Evolutionary conservation across 345 rosid species (phyloP).

Genomic region (Eutrema heterophyllum): DNA sequence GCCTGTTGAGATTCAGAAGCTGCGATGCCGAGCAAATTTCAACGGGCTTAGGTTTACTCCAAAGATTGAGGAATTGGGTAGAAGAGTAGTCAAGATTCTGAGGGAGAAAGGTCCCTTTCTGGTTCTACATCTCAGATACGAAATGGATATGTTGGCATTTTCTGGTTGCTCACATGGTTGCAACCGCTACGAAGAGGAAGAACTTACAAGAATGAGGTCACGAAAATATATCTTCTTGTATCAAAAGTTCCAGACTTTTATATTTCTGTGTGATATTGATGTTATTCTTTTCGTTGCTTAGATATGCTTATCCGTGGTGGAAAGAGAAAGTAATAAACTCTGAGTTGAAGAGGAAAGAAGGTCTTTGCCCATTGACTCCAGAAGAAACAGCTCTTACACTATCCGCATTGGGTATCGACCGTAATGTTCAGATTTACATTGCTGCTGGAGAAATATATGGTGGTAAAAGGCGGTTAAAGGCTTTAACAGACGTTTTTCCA

Average conservation of each 20-base stretch:
- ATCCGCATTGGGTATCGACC: conserved; percentile 69
- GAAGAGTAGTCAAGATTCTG: conserved; percentile 65
- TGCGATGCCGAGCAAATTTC: conserved; percentile 90
- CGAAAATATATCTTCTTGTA: neutral
- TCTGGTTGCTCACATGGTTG: conserved; percentile 97
- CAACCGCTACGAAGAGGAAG: conserved; percentile 81
- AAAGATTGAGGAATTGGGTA: conserved; percentile 90
- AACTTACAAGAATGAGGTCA: conserved; percentile 96
- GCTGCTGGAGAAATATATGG: conserved; percentile 89
- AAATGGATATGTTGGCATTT: conserved; percentile 99
- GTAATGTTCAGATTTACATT: conserved; percentile 65
- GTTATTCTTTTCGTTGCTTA: conserved; percentile 18
- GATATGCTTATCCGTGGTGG: conserved; percentile 98
- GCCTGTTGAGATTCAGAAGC: conserved; percentile 78
- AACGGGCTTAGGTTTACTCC: conserved; percentile 82
- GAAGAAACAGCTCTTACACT: conserved; percentile 80
- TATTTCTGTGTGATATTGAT: neutral
- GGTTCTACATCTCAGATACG: conserved; percentile 91
- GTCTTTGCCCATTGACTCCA: conserved; percentile 83
- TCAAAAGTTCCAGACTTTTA: neutral
- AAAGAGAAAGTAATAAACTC: conserved; percentile 84
- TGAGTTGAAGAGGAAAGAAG: conserved; percentile 75
- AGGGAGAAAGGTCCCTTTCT: conserved; percentile 86
- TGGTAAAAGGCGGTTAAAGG: conserved; percentile 65
- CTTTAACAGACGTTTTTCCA: conserved; percentile 61